phyloP scores from a whole-genome alignment of 208 protist species.

The Crithidia expoeki region DNA sequence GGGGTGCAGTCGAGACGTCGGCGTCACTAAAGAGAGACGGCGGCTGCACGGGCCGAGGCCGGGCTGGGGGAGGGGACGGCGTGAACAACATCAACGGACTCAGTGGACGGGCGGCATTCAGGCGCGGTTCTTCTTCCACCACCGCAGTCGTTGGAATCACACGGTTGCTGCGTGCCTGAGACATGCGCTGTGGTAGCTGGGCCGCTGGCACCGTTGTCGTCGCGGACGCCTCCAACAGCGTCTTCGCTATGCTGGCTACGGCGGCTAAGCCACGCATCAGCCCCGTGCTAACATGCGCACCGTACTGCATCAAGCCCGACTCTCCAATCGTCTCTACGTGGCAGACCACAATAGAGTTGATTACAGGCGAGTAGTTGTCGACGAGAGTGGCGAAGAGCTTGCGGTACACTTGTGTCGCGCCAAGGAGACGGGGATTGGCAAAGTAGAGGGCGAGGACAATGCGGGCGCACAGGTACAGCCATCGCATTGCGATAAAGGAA shows the following conservation, averaged over 20 bases:
- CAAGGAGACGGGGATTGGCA: constrained; percentile 61
- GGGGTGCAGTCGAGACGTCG: not conserved
- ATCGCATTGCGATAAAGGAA: constrained; percentile 62
- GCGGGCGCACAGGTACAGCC: constrained; percentile 53
- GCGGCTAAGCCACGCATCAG: constrained; percentile 30
- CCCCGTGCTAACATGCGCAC: constrained; percentile 26
- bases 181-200: constrained; percentile 38
- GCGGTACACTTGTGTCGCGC: constrained; percentile 59
- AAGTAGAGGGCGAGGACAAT: constrained; percentile 71
- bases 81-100: not conserved
- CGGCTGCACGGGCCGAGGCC: constrained; percentile 1
- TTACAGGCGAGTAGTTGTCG: constrained; percentile 50
- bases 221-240: constrained; percentile 41
- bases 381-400: constrained; percentile 47
- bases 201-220: constrained; percentile 39
- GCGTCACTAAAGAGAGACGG: constrained; percentile 33
- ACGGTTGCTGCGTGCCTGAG: constrained; percentile 34
- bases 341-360: constrained; percentile 55
- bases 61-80: not conserved
- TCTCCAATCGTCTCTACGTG: constrained; percentile 59
- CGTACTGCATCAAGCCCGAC: constrained; percentile 56
- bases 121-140: not conserved
- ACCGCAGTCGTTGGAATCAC: not conserved
- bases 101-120: not conserved
- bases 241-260: constrained; percentile 43